Base-by-base conservation (phyloP, 768 basidiomycete species). In the Rubroboletus satanas region DNA sequence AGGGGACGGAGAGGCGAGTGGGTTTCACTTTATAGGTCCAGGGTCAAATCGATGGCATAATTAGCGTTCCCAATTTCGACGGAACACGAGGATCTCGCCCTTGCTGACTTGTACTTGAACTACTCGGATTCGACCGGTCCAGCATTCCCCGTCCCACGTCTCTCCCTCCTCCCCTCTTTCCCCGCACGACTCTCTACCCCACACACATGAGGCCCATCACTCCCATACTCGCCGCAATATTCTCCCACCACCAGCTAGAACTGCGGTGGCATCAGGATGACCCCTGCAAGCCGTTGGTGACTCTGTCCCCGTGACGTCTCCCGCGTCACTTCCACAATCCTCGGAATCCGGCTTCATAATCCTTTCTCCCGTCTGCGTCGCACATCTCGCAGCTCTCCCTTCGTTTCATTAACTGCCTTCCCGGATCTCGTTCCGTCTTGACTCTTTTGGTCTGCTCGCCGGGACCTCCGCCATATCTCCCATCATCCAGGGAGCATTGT, bases 111-210 rank as follows among this genome's bases (percentile, higher is more conserved):
- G 21, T 21, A 21, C 21, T 21, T 21, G 21, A 21, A 21, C 21
- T 21, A 21, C 21, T 21, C 21, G 43, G 28, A 45, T 0, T 31
- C 29, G 3, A 14, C 29, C 45, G 29, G 45, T 21, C 45, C 44
- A 29, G 0, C 3, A n/a, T n/a, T 29, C 11, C 43, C 28, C n/a
- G 44, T 26, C 43, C 21, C 21, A 21, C 21, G 21, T 18, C 26
- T 5, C 29, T 8, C n/a, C 8, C 7, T 4, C 29, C 29, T 37
- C 58, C 66, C 55, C 62, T 49, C 54, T 62, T 63, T 53, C 66
- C 66, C 66, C 66, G 54, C 66, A 64, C 29, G 54, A 44, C 47
- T 38, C 2, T 14, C 37, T 62, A 62, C 66, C 66, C 66, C 66
- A 43, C 65, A 67, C 10, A 46, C 64, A 62, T 47, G 62, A 59